Evolutionary conservation across 73 alveolate genomes (phyloP), one percentile per base, ranked within the genome.

Genomic region (Paramecium pentaurelia): DNA sequence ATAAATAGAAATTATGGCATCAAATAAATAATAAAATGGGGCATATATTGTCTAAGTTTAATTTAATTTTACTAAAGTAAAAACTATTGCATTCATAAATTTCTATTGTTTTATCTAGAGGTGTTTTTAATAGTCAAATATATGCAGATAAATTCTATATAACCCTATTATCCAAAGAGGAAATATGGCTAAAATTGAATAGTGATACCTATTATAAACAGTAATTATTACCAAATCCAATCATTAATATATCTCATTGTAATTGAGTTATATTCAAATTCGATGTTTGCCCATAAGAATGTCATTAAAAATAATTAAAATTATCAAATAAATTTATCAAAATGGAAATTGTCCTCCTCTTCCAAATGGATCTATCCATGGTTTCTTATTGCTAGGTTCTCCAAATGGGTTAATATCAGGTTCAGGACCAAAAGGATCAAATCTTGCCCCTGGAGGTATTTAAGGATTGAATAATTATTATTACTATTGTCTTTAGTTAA

Each of bases 361-460:
- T 34, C 86, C 86, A 32, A 71, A 71, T 27, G 58, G 60, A 36
- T 73, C 60, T 16, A 68, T 64, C 54, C 60, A 36, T 22, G 64
- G 87, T 32, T 73, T 73, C 25, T 73, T 73, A 11, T 68, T 12
- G 3, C 30, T 68, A 7, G 84, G 47, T 45, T 75, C 58, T 14
- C 64, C 64, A 37, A 75, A 75, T n/a, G 91, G 91, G 30, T 80
- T 47, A 14, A 80, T 27, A 45, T 25, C 37, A 28, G 91, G 91
- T 27, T 80, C 71, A 38, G 91, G 91, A 4, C 71, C 77, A 80
- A 27, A 80, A 12, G 91, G 91, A 47, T 80, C 91, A 80, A 80
- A 45, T 80, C 91, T 80, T 27, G 91, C 91, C 2, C 91, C 91
- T 45, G 77, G 71, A 45, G 91, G 91, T 20, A 54, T 58, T n/a